These are phyloP conservation scores for Begonia peltatifolia DNA, from an alignment of 306 rosid genomes.

Conservation along the genomic window DNA sequence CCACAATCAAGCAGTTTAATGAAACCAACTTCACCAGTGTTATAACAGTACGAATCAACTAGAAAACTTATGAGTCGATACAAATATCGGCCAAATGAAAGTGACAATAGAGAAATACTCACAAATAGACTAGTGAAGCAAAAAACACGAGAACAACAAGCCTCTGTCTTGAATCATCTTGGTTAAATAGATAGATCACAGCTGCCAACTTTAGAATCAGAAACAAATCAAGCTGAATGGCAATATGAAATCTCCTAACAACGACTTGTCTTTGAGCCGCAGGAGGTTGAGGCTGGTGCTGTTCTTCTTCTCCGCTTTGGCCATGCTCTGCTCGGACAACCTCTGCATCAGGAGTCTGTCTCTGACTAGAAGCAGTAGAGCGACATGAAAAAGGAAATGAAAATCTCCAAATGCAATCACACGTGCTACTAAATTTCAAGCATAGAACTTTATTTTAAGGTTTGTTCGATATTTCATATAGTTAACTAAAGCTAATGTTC, in stretches of 20 bases:
- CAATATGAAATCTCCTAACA: slow-evolving; percentile 79
- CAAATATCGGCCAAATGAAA: not conserved
- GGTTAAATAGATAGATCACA: slow-evolving; percentile 81
- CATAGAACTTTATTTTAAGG: not conserved
- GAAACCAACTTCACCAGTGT: slow-evolving; percentile 5
- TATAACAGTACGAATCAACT: no score
- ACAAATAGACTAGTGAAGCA: slow-evolving; percentile 79
- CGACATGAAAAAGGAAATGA: slow-evolving; percentile 2
- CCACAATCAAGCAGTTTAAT: slow-evolving; percentile 7
- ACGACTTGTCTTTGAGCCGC: slow-evolving; percentile 77
- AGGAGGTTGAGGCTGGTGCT: slow-evolving; percentile 55
- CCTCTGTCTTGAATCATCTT: slow-evolving; percentile 96
- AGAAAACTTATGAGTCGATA: no score
- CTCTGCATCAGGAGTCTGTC: slow-evolving; percentile 48
- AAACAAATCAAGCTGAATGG: slow-evolving; percentile 77
- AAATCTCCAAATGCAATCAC: not conserved
- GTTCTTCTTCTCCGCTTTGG: slow-evolving; percentile 61
- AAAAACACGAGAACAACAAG: slow-evolving; percentile 62
- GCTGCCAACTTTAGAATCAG: slow-evolving; percentile 92
- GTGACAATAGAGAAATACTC: slow-evolving; percentile 18
- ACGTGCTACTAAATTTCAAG: not conserved
- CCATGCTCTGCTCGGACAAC: slow-evolving; percentile 47
- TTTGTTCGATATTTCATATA: not conserved
- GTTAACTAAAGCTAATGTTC: not conserved
- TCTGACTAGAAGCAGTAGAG: slow-evolving; percentile 19